Percentiles rank a stretch among this genome's conserved stretches.
These are phyloP conservation scores for Salix caprea DNA, from an alignment of 345 rosid genomes.

Conservation along the genomic window DNA sequence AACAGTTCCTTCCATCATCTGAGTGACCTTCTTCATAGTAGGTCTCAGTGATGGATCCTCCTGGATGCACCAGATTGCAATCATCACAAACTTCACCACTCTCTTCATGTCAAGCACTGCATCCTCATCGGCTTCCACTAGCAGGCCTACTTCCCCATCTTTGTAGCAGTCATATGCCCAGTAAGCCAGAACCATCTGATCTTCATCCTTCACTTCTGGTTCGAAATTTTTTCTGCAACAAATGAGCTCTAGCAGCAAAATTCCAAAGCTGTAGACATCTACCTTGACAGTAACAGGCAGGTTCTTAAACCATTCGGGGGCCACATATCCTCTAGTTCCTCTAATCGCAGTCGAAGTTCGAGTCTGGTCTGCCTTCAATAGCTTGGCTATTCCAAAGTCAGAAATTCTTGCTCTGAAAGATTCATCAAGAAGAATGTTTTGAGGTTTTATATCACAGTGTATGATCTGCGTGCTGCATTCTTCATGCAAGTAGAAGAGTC, in stretches of 20 bases:
- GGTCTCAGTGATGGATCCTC: constrained; percentile 6
- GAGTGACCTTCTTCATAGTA: constrained; percentile 8
- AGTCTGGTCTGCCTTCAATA: neutral
- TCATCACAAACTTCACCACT: constrained; percentile 3
- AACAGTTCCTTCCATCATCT: constrained; percentile 27
- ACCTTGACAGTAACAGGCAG: neutral
- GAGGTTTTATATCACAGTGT: constrained; percentile 19
- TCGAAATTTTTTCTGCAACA: neutral
- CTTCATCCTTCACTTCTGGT: neutral
- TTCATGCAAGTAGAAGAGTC: constrained; percentile 15
- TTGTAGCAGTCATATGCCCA: constrained; percentile 19
- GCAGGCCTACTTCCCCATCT: constrained; percentile 2
- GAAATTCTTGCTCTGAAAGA: constrained; percentile 1
- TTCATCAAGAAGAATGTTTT: constrained; percentile 17
- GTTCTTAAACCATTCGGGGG: constrained; percentile 17
- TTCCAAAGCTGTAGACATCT: constrained; percentile 15
- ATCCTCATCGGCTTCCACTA: constrained; percentile 15
- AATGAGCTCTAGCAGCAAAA: constrained; percentile 5
- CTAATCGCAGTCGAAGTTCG: neutral
- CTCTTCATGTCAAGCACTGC: constrained; percentile 3
- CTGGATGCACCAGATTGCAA: constrained; percentile 18
- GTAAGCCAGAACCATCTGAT: constrained; percentile 1
- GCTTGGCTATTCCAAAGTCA: constrained; percentile 23
- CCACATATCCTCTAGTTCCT: constrained; percentile 19
- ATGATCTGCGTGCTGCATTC: constrained; percentile 7